These are phyloP conservation scores for Wickerhamiella allomyrinae DNA, from an alignment of 805 yeast species.

Conservation along the genomic window DNA sequence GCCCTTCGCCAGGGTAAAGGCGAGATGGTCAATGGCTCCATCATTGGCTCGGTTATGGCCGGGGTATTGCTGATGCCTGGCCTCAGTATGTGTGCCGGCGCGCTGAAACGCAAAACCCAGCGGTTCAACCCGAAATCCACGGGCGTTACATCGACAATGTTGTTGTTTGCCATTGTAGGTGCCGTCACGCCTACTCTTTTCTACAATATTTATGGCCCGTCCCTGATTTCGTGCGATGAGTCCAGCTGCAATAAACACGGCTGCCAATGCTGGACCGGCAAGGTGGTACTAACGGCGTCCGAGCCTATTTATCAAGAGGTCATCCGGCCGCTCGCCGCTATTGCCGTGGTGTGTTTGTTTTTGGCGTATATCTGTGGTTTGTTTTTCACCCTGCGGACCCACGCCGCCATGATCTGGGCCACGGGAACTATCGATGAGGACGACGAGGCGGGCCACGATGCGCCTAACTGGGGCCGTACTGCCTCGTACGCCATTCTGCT, in stretches of 20 bases:
- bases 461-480: conserved; percentile 88
- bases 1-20: conserved; percentile 81
- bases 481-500: conserved; percentile 74
- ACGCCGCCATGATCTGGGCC: conserved; percentile 94
- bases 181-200: conserved; percentile 87
- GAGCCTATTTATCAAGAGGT: conserved; percentile 51
- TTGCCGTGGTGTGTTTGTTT: conserved; percentile 70
- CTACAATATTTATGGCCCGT: conserved; percentile 79
- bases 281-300: conserved; percentile 51
- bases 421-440: conserved; percentile 36
- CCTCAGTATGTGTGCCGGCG: conserved; percentile 95
- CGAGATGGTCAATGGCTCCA: conserved; percentile 82
- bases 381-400: conserved; percentile 86
- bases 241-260: conserved; percentile 1
- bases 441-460: conserved; percentile 68
- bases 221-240: conserved; percentile 49
- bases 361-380: conserved; percentile 78
- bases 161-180: conserved; percentile 75
- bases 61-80: conserved; percentile 90
- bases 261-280: conserved; percentile 40
- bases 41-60: conserved; percentile 85
- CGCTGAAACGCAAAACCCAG: conserved; percentile 81
- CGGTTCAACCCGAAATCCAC: conserved; percentile 92
- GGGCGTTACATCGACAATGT: conserved; percentile 93
- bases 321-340: conserved; percentile 67